Conservation (phyloP, 2,329 filamentous ascomycete genomes). For the Xylaria sp. region DNA sequence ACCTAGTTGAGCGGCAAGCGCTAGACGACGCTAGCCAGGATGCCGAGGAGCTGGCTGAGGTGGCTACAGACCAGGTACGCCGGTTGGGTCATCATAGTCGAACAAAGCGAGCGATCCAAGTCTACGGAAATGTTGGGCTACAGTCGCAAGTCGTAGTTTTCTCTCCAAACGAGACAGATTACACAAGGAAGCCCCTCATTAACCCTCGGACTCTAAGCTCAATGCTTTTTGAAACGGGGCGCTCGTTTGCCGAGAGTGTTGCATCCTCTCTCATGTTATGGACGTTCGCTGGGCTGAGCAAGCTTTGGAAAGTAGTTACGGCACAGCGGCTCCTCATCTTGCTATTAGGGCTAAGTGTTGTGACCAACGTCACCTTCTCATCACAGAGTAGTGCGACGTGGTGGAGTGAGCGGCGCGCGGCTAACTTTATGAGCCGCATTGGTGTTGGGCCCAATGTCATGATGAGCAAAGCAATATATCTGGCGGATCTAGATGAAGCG, state of each 20-base stretch:
- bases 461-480: slow-evolving; percentile 88
- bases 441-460: slow-evolving; percentile 81
- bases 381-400: slow-evolving; percentile 79
- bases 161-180: slow-evolving; percentile 61
- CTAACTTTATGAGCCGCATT: slow-evolving; percentile 81
- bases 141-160: slow-evolving; percentile 73
- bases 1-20: slow-evolving; percentile 75
- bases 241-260: slow-evolving; percentile 80
- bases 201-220: slow-evolving; percentile 71
- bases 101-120: slow-evolving; percentile 81
- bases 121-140: slow-evolving; percentile 80
- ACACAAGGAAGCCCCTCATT: slow-evolving; percentile 67
- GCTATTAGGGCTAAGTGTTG: slow-evolving; percentile 73
- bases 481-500: slow-evolving; percentile 80
- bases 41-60: slow-evolving; percentile 78
- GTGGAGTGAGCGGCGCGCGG: slow-evolving; percentile 87
- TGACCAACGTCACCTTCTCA: slow-evolving; percentile 80
- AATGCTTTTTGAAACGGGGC: slow-evolving; percentile 76
- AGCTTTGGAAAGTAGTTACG: slow-evolving; percentile 73
- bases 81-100: slow-evolving; percentile 78
- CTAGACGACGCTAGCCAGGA: slow-evolving; percentile 79
- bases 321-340: slow-evolving; percentile 80
- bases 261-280: slow-evolving; percentile 82
- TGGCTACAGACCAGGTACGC: slow-evolving; percentile 81
- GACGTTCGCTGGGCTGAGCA: slow-evolving; percentile 73